phyloP scores from a whole-genome alignment of 495 filamentous ascomycete species.

The Acidiella bohemica region DNA sequence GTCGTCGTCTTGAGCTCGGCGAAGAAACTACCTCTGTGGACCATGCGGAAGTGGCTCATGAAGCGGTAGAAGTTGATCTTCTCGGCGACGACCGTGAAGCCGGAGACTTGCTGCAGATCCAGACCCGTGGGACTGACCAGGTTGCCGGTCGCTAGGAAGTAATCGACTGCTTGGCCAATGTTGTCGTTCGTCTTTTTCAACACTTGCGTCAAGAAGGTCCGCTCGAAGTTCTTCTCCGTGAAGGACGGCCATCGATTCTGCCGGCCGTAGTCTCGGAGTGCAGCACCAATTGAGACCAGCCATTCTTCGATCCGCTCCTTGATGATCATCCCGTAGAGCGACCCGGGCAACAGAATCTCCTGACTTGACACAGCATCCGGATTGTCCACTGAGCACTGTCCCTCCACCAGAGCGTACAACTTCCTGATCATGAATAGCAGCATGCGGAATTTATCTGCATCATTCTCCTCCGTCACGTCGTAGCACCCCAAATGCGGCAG shows the following conservation, averaged over 20 bases:
- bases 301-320: slow-evolving; percentile 91
- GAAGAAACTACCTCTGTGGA: slow-evolving; percentile 97
- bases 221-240: slow-evolving; percentile 54
- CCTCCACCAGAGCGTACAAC: slow-evolving; percentile 79
- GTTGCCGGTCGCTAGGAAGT: slow-evolving; percentile 94
- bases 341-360: slow-evolving; percentile 82
- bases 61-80: slow-evolving; percentile 99
- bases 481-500: slow-evolving; percentile 77
- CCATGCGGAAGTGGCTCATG: slow-evolving; percentile 98
- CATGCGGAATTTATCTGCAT: slow-evolving; percentile 87
- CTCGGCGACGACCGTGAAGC: slow-evolving; percentile 91
- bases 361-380: slow-evolving; percentile 92
- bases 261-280: slow-evolving; percentile 56
- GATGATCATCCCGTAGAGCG: slow-evolving; percentile 84
- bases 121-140: slow-evolving; percentile 78
- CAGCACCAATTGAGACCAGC: slow-evolving; percentile 48
- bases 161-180: slow-evolving; percentile 71
- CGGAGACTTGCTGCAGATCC: slow-evolving; percentile 85
- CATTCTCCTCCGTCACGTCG: slow-evolving; percentile 55
- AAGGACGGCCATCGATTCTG: slow-evolving; percentile 50
- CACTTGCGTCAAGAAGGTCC: slow-evolving; percentile 64
- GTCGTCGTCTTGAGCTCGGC: slow-evolving; percentile 94
- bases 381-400: slow-evolving; percentile 86
- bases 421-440: slow-evolving; percentile 93
- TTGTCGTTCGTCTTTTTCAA: slow-evolving; percentile 75